phyloP scores from a whole-genome alignment of 2,329 filamentous ascomycete genomes.

The Fusarium sp. region DNA sequence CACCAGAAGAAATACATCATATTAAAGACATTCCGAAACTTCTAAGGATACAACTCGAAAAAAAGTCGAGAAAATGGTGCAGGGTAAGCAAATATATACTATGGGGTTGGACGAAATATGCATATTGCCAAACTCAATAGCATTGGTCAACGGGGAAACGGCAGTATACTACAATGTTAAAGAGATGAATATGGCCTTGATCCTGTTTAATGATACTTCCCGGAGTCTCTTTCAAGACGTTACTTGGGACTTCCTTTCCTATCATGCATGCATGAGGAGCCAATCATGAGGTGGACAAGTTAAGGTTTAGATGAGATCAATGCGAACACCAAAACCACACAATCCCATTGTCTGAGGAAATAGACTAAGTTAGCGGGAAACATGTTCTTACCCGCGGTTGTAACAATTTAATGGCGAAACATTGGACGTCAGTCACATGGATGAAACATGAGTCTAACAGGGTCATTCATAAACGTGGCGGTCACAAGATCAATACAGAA shows the following conservation, averaged over 20 bases:
- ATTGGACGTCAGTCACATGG: conserved; percentile 13
- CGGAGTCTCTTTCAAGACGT: too few relatives aligned
- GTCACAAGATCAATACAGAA: conserved; percentile 13
- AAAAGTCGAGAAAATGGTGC: neutral
- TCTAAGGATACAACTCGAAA: neutral
- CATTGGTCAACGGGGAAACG: too few relatives aligned
- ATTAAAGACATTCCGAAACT: neutral
- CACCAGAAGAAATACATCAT: too few relatives aligned
- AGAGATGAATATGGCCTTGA: neutral
- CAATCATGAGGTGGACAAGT: neutral
- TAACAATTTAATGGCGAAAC: conserved; percentile 7
- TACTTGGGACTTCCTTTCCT: neutral
- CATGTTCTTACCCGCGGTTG: neutral
- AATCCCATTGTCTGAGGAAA: neutral
- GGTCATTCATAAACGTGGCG: conserved; percentile 3
- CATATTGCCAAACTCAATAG: too few relatives aligned
- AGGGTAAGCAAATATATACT: neutral
- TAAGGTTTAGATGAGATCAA: neutral
- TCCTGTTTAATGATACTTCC: neutral
- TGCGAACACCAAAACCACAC: too few relatives aligned
- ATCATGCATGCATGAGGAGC: neutral
- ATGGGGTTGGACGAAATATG: too few relatives aligned
- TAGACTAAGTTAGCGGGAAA: neutral
- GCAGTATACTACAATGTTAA: too few relatives aligned
- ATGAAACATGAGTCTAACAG: conserved; percentile 18